Conservation (phyloP, 495 filamentous ascomycete genomes). For the Hypoxylon perforatum region DNA sequence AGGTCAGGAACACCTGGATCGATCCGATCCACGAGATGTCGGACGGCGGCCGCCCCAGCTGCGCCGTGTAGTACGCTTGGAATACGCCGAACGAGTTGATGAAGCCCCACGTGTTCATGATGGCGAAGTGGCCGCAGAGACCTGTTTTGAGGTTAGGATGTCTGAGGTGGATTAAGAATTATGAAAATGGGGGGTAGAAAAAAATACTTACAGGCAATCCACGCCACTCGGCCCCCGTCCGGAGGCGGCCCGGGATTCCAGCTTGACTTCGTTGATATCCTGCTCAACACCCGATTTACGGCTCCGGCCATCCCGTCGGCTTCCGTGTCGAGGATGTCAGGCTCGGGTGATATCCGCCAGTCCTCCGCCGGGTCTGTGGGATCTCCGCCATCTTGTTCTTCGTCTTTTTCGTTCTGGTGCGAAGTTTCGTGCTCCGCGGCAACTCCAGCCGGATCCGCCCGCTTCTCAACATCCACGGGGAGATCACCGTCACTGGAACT, state of each 20-base stretch:
- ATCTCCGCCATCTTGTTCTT: background rate
- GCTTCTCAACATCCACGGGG: slow-evolving; percentile 42
- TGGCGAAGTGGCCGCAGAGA: slow-evolving; percentile 55
- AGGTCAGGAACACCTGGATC: slow-evolving; percentile 77
- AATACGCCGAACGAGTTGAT: slow-evolving; percentile 84
- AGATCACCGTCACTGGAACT: slow-evolving; percentile 41
- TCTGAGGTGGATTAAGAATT: background rate
- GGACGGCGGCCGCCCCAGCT: slow-evolving; percentile 64
- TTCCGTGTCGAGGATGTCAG: slow-evolving; percentile 39
- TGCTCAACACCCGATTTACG: slow-evolving; percentile 48
- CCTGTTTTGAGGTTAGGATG: slow-evolving; percentile 41
- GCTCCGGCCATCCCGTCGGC: slow-evolving; percentile 43
- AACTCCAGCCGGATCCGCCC: background rate
- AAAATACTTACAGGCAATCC: slow-evolving; percentile 54
- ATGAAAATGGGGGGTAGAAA: background rate
- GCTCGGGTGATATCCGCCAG: slow-evolving; percentile 37
- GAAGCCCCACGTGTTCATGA: slow-evolving; percentile 62
- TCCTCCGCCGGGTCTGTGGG: slow-evolving; percentile 21
- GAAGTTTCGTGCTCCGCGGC: background rate
- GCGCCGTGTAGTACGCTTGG: slow-evolving; percentile 76
- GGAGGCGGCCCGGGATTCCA: slow-evolving; percentile 63
- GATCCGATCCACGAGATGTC: slow-evolving; percentile 82
- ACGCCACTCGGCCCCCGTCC: slow-evolving; percentile 63
- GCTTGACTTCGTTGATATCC: slow-evolving; percentile 53
- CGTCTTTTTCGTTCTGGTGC: slow-evolving; percentile 10